Evolutionary conservation across 1,284 basidiomycete species (phyloP).

Genomic region (Peniophora sp.): DNA sequence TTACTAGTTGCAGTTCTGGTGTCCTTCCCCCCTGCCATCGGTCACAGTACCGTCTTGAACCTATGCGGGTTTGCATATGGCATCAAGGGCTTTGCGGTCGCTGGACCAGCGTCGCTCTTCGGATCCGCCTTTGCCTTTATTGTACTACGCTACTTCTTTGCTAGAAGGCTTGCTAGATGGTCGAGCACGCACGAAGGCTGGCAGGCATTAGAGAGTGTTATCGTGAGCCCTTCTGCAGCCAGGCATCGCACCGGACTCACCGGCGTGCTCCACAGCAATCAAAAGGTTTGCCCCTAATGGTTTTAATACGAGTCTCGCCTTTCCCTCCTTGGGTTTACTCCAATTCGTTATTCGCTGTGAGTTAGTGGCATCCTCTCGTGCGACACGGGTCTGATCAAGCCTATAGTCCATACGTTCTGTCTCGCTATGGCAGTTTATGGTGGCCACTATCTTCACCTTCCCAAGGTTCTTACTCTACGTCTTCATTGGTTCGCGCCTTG

Average conservation of each 20-base stretch:
- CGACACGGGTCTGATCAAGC: background rate
- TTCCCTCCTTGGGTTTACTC: constrained; percentile 81
- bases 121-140: constrained; percentile 66
- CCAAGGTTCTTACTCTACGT: constrained; percentile 68
- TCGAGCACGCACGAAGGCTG: constrained; percentile 59
- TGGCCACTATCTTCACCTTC: constrained; percentile 62
- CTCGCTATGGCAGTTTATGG: constrained; percentile 62
- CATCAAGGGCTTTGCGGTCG: constrained; percentile 63
- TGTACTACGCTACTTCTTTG: constrained; percentile 53
- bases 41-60: constrained; percentile 58
- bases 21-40: constrained; percentile 75
- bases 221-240: constrained; percentile 40
- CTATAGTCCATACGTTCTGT: constrained; percentile 66
- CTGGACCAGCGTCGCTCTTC: constrained; percentile 49
- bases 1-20: constrained; percentile 38
- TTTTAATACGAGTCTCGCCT: constrained; percentile 74
- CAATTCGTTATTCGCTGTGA: constrained; percentile 69
- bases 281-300: constrained; percentile 69
- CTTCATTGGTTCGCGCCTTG: constrained; percentile 73
- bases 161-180: constrained; percentile 46
- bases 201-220: constrained; percentile 68
- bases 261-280: constrained; percentile 34
- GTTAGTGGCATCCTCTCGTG: constrained; percentile 18
- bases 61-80: constrained; percentile 81
- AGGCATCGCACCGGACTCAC: background rate